Evolutionary conservation across 1,139 yeast species (phyloP), one percentile per base, ranked within the genome.

Genomic region (Pichia sp.): DNA sequence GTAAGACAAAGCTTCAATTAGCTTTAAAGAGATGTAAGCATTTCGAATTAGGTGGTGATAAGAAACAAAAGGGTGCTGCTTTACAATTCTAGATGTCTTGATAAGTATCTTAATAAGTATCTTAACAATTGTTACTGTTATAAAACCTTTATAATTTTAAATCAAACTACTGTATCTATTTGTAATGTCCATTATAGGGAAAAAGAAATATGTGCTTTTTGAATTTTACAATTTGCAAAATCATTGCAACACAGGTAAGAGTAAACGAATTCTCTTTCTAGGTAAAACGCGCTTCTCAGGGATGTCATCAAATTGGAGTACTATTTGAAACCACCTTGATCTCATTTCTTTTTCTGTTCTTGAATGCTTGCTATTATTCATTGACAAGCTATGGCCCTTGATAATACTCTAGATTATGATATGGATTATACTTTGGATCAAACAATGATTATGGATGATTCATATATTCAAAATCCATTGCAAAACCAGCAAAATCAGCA

Each of bases 21-120:
- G 73, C 96, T 59, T 82, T 92, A 76, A 92, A 92, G 95, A 88
- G 98, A 84, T 92, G 98, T 85, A 94, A 92, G 92, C 98, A 94
- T 82, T 94, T 92, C 77, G 99, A 92, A 82, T 89, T 92, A 74
- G 98, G 98, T 83, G 98, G 98, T 82, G 98, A 92, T 84, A 92
- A 87, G 88, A 94, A 92, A 82, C 97, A 92, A 81, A 92, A 92
- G 90, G 98, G 97, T 57, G 68, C 65, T 56, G 68, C 68, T 55
- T 59, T 65, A 58, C 69, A 65, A 58, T 65, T 65, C 59, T 65
- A 63, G 58, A 59, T 51, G 50, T 50, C 42, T 42, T 45, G 36
- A 35, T 35, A 35, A 35, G 38, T 35, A 35, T 22, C 24, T 35
- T 35, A 30, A 35, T 35, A 35, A 35, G 38, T 35, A 35, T 22